A percentile compares a stretch with the other conserved stretches of the same genome.
phyloP scores from a whole-genome alignment of 176 grass and related monocot genomes.

The Triticum monococcum region DNA sequence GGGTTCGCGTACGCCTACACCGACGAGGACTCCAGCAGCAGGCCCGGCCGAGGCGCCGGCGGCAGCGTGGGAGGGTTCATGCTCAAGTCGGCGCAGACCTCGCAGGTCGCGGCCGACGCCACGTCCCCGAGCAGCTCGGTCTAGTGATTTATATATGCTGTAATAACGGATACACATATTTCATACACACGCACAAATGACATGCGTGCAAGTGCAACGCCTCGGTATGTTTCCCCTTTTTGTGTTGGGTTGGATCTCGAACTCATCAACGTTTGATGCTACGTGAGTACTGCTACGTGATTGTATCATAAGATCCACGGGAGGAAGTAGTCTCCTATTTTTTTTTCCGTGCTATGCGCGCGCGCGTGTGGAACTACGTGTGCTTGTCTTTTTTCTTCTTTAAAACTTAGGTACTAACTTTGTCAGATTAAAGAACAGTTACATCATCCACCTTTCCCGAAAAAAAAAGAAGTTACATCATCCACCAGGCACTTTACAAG shows the following conservation, averaged over 20 bases:
- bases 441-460: too few relatives aligned
- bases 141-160: background rate
- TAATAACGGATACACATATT: background rate
- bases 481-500: too few relatives aligned
- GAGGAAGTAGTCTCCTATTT: background rate
- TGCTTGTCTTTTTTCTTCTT: too few relatives aligned
- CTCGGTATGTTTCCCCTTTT: background rate
- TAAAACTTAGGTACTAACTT: too few relatives aligned
- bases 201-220: background rate
- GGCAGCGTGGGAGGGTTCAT: background rate
- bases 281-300: background rate
- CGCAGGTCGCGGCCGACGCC: slow-evolving; percentile 42
- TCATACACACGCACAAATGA: slow-evolving; percentile 4
- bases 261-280: background rate
- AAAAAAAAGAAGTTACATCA: too few relatives aligned
- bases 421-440: too few relatives aligned
- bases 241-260: background rate
- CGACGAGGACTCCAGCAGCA: slow-evolving; percentile 40
- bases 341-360: background rate
- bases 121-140: background rate
- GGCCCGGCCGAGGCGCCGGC: background rate
- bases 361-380: too few relatives aligned
- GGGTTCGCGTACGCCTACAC: slow-evolving; percentile 56
- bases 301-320: background rate
- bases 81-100: slow-evolving; percentile 24